Conservation (phyloP, 2,329 filamentous ascomycete species). For the Cryphonectria parasitica region DNA sequence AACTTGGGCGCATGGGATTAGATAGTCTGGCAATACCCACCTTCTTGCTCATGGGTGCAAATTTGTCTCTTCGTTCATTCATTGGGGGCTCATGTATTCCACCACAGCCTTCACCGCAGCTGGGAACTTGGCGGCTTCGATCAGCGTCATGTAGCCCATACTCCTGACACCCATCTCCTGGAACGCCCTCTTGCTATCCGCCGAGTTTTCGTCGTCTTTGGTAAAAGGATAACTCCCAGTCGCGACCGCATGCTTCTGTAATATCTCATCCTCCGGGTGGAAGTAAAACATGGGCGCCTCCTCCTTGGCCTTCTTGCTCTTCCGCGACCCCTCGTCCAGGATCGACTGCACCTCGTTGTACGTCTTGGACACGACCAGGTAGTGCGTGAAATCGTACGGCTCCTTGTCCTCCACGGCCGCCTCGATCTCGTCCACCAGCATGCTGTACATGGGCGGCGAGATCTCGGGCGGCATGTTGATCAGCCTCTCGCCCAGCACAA, state of each 20-base stretch:
- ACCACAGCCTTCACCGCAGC: conserved; percentile 74
- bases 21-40: neutral
- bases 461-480: conserved; percentile 97
- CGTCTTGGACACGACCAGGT: conserved; percentile 88
- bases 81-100: conserved; percentile 69
- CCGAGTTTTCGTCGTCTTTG: conserved; percentile 77
- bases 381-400: conserved; percentile 91
- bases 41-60: neutral
- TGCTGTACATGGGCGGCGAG: conserved; percentile 89
- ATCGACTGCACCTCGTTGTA: conserved; percentile 86
- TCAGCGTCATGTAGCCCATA: conserved; percentile 81
- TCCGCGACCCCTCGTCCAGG: conserved; percentile 71
- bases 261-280: conserved; percentile 91
- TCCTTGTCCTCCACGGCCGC: conserved; percentile 89
- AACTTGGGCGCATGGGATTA: neutral
- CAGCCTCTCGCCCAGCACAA: conserved; percentile 88
- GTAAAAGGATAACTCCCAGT: conserved; percentile 76
- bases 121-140: conserved; percentile 79
- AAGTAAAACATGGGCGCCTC: conserved; percentile 78
- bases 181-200: conserved; percentile 93
- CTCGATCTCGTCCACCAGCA: conserved; percentile 89
- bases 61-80: conserved; percentile 29
- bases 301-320: conserved; percentile 66
- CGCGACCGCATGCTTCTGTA: conserved; percentile 75
- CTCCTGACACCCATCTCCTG: conserved; percentile 89